Evolutionary conservation across 768 basidiomycete genomes (phyloP).

Genomic region (Crassisporium funariophilum): DNA sequence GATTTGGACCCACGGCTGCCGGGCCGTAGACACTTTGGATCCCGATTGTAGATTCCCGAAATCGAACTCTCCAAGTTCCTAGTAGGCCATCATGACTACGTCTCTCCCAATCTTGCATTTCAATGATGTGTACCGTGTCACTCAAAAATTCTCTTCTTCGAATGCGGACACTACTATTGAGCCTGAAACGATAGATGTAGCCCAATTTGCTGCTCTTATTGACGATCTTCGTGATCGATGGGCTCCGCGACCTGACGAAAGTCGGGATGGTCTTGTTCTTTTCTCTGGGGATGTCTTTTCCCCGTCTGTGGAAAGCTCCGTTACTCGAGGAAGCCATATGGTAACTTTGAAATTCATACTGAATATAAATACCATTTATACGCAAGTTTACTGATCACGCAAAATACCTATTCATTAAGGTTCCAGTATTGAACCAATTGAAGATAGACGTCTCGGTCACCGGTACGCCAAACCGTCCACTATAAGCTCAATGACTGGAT

Average conservation of each 20-base stretch:
- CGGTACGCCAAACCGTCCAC: slow-evolving; percentile 48
- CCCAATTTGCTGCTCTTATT: slow-evolving; percentile 79
- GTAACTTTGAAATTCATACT: slow-evolving; percentile 35
- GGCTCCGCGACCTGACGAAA: slow-evolving; percentile 47
- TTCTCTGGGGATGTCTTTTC: slow-evolving; percentile 93
- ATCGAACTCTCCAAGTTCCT: too few relatives aligned
- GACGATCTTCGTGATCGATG: slow-evolving; percentile 63
- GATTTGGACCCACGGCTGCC: too few relatives aligned
- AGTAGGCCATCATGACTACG: background rate
- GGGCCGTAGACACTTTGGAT: too few relatives aligned
- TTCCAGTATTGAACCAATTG: slow-evolving; percentile 83
- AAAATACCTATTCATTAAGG: slow-evolving; percentile 40
- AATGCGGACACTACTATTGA: background rate
- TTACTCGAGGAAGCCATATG: slow-evolving; percentile 92
- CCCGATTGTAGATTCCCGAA: too few relatives aligned
- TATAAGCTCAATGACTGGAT: background rate
- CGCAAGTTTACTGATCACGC: background rate
- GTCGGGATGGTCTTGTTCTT: slow-evolving; percentile 71
- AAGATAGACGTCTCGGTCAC: slow-evolving; percentile 79
- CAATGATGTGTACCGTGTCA: background rate
- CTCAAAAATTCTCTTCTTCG: too few relatives aligned
- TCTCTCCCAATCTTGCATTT: background rate
- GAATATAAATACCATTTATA: background rate
- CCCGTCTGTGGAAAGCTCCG: slow-evolving; percentile 83
- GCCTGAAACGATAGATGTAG: slow-evolving; percentile 75